Evolutionary conservation across 2,329 filamentous ascomycete genomes (phyloP), one percentile per base, ranked within the genome.

Genomic region (Aspergillus fumigatiaffinis): DNA sequence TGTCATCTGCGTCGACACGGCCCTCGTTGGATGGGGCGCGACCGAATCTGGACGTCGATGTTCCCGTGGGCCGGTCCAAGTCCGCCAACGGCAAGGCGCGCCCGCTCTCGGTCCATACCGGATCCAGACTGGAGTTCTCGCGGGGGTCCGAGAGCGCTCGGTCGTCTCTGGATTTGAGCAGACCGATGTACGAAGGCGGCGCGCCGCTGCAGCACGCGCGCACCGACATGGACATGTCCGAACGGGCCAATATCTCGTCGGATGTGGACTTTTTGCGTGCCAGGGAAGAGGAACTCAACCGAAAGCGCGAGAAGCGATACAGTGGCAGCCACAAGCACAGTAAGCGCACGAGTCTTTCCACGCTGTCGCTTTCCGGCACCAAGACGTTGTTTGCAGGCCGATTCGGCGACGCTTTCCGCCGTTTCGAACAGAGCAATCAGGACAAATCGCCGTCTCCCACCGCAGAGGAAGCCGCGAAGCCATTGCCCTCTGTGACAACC

Each of bases 391-490:
- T 97, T n/a, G 88, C 87, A 4, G 90, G 92, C 25, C 91, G 89
- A 65, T 97, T 97, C 71, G 91, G 92, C 0, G 92, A 97, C 67
- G 92, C 93, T 3, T 97, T 97, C 77, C 91, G 93, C 68, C 84
- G 89, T 5, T 97, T 97, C 65, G 94, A 99, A 72, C 81, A 79
- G 25, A 83, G 79, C 58, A 74, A 73, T 58, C 67, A 65, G 46
- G 69, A 75, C 50, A 73, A 73, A 49, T 62, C 67, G 35, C 69
- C 67, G 25, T 72, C 69, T 2, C 68, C 72, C 6, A 73, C 81
- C 74, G 65, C 76, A 1, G 78, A 79, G 49, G 74, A 76, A 38
- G 67, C 66, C n/a, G 75, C 77, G 51, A 71, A 70, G 61, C 66
- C 76, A 17, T 70, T 89, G 41, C 89, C 88, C 14, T 88, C 90